Base-by-base conservation (phyloP, 2,329 filamentous ascomycete species). In the Pseudonectria foliicola region DNA sequence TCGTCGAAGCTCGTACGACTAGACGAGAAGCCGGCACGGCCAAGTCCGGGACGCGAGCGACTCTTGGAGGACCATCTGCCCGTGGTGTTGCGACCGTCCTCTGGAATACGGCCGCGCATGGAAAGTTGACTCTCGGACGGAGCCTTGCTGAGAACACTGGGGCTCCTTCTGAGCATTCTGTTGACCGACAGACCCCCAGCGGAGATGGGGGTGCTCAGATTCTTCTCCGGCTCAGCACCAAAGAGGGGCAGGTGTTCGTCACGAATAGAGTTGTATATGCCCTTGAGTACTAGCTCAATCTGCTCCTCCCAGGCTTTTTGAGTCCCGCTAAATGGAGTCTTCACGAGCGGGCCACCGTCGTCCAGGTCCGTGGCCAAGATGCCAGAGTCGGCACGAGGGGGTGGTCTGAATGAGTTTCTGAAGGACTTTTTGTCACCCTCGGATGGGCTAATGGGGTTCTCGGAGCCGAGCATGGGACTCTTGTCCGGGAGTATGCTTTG, bases 1-100 rank as follows among this genome's bases (percentile, higher is more conserved):
- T 98, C 92, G 40, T 98, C 92, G 45, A 98, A 77, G 60, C 90
- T 96, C 8, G 90, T 96, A 33, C 89, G 78, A 55, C 88, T 95
- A 0, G 90, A 95, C 15, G 84, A 88, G 54, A 94, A 77, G 10
- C 85, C 87, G 27, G 83, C 90, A 33, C 77, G 75, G 27, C 82
- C 82, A 43, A 92, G 82, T 1, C 56, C 60, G 15, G 83, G 82
- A 30, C 89, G 73, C 2, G 88, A 94, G 34, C 90, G 78, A 52
- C 84, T 88, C 63, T 94, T 95, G 25, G 84, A 85, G 29, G 78
- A 75, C 84, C 87, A 96, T 34, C 86, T 73, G 33, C 80, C 80
- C 0, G 79, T 75, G 41, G 54, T 64, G 8, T 60, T 57, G 39
- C 73, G 66, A 37, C 61, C 48, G 38, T 61, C 53, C 48, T 93